Evolutionary conservation across 73 alveolate genomes (phyloP).

Genomic region (Stentor roeselii): DNA sequence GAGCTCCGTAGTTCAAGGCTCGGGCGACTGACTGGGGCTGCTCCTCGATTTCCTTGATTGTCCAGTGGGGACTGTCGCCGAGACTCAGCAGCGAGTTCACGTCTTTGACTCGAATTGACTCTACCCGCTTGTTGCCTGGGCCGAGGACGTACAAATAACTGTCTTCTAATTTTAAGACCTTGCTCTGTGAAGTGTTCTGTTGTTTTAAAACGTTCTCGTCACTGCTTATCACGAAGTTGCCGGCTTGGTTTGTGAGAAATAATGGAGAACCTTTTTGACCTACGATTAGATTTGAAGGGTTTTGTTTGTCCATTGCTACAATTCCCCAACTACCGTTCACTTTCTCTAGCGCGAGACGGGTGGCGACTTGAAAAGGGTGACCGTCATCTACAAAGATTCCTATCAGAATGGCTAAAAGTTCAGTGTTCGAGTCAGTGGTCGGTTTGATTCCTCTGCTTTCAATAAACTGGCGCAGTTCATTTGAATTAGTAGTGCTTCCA

Average conservation of each 20-base stretch:
- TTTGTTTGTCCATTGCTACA: constrained; percentile 38
- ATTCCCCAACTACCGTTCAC: constrained; percentile 59
- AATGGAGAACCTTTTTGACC: constrained; percentile 58
- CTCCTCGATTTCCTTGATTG: constrained; percentile 67
- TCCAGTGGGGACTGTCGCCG: constrained; percentile 52
- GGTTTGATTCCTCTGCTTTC: constrained; percentile 49
- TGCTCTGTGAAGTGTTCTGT: too few relatives aligned
- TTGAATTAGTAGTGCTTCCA: constrained; percentile 77
- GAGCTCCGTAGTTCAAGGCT: constrained; percentile 72
- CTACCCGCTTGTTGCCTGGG: constrained; percentile 1
- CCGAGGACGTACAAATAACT: constrained; percentile 35
- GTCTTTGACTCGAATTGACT: constrained; percentile 41
- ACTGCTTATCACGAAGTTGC: constrained; percentile 52
- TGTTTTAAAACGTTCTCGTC: constrained; percentile 80
- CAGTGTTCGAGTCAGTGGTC: constrained; percentile 73
- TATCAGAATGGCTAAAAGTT: constrained; percentile 68
- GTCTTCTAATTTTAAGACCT: too few relatives aligned
- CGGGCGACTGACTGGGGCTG: constrained; percentile 61
- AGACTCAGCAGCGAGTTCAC: too few relatives aligned
- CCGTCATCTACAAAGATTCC: constrained; percentile 54
- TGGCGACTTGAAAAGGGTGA: constrained; percentile 54
- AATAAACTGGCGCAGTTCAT: constrained; percentile 49
- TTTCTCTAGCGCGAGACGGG: constrained; percentile 48
- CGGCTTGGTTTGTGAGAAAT: constrained; percentile 40
- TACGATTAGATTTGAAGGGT: constrained; percentile 46